Percentiles rank a stretch among this genome's conserved stretches.
These are phyloP conservation scores for Boletus reticulatus DNA, from an alignment of 768 basidiomycete species.

Conservation along the genomic window DNA sequence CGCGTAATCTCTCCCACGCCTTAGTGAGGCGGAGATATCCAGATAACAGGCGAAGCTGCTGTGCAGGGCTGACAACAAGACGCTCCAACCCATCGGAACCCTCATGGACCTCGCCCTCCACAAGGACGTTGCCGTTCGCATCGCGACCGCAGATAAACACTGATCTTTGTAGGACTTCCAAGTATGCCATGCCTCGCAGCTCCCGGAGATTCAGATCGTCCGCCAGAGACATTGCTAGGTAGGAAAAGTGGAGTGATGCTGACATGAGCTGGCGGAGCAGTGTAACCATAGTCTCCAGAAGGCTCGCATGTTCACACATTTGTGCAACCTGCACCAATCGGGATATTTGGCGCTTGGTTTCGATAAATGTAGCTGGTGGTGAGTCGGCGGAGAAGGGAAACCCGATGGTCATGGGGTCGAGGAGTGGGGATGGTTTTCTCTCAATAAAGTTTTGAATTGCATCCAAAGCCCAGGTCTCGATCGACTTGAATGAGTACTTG, in stretches of 20 bases:
- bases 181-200: constrained; percentile 64
- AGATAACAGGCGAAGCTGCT: constrained; percentile 63
- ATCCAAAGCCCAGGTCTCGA: constrained; percentile 74
- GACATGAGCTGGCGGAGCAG: constrained; percentile 62
- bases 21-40: constrained; percentile 69
- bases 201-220: constrained; percentile 64
- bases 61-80: constrained; percentile 52
- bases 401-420: constrained; percentile 39
- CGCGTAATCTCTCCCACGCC: constrained; percentile 64
- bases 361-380: constrained; percentile 36
- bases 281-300: constrained; percentile 58
- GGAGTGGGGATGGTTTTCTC: constrained; percentile 52
- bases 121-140: constrained; percentile 10
- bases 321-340: constrained; percentile 65
- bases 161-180: constrained; percentile 70
- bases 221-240: constrained; percentile 69
- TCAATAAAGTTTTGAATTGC: constrained; percentile 69
- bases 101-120: constrained; percentile 33
- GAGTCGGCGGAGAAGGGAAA: constrained; percentile 21
- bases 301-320: constrained; percentile 57
- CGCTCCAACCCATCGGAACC: constrained; percentile 40
- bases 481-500: constrained; percentile 73
- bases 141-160: constrained; percentile 26
- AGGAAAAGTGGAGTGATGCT: constrained; percentile 62
- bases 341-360: constrained; percentile 49